Percentiles rank a stretch among this genome's conserved stretches.
Evolutionary conservation across 2,329 filamentous ascomycete species (phyloP).

Genomic region (Alternaria viburni): DNA sequence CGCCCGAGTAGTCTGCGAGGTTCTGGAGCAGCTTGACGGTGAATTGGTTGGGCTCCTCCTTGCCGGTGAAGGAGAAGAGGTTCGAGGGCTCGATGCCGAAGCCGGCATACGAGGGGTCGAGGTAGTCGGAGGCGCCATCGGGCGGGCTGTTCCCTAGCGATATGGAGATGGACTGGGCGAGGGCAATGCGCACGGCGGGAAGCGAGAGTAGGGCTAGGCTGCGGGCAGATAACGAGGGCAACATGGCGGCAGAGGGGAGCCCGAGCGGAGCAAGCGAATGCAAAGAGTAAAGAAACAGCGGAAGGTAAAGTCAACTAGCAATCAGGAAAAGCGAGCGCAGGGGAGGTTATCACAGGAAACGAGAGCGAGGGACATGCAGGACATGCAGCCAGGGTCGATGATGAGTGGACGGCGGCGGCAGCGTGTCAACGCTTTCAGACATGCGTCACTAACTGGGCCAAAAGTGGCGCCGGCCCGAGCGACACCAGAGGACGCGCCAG

Average conservation of each 20-base stretch:
- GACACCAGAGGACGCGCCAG: not conserved
- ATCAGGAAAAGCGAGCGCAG: constrained; percentile 4
- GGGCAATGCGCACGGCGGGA: constrained; percentile 13
- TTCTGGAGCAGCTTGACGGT: constrained; percentile 58
- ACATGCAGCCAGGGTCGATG: constrained; percentile 4
- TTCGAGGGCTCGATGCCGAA: constrained; percentile 62
- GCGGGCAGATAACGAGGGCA: constrained; percentile 26
- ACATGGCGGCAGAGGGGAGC: constrained; percentile 19
- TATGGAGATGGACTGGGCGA: constrained; percentile 44
- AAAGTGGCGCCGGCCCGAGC: constrained; percentile 2
- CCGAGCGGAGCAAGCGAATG: not conserved
- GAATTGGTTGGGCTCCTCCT: constrained; percentile 50
- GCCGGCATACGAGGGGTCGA: constrained; percentile 56
- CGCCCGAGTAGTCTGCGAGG: constrained; percentile 57
- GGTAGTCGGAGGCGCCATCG: constrained; percentile 38
- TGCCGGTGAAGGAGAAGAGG: constrained; percentile 59
- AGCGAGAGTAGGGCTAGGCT: constrained; percentile 25
- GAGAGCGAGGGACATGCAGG: not conserved
- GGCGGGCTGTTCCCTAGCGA: constrained; percentile 38
- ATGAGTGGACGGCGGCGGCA: not conserved
- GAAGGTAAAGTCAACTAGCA: constrained; percentile 3
- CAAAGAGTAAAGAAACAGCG: not conserved
- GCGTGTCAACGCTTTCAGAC: not conserved
- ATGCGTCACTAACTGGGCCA: constrained; percentile 6
- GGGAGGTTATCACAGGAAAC: constrained; percentile 3